A percentile compares a stretch with the other conserved stretches of the same genome.
These are phyloP conservation scores for Cercospora janseana DNA, from an alignment of 2,329 filamentous ascomycete species.

Conservation along the genomic window DNA sequence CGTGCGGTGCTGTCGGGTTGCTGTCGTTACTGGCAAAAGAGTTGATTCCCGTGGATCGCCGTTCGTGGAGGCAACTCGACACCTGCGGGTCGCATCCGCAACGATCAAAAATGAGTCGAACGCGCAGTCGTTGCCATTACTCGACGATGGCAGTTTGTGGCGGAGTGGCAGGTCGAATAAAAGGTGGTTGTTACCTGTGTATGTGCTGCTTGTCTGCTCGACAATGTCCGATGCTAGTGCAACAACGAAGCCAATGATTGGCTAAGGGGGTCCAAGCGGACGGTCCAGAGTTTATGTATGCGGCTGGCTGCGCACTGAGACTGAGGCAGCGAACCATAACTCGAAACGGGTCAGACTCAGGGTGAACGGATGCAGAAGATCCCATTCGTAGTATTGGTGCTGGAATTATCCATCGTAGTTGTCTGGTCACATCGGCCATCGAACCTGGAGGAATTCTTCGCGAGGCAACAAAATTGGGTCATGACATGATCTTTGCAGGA, in stretches of 20 bases:
- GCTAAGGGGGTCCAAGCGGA: too few species aligned
- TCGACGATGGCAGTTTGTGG: neutral
- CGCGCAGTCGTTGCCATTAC: constrained; percentile 4
- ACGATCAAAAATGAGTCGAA: constrained; percentile 6
- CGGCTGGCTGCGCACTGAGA: too few species aligned
- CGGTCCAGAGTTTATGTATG: too few species aligned
- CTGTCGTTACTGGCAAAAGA: constrained; percentile 7
- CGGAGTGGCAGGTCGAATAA: neutral
- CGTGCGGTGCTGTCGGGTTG: neutral
- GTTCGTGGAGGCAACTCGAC: neutral
- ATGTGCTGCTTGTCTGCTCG: constrained; percentile 1
- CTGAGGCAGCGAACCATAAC: too few species aligned
- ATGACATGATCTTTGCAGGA: too few species aligned
- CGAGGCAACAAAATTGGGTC: too few species aligned
- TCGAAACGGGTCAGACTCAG: too few species aligned
- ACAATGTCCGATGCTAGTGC: neutral
- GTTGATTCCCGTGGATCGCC: constrained; percentile 7
- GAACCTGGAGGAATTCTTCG: too few species aligned
- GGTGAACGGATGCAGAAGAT: too few species aligned
- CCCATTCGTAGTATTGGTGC: too few species aligned
- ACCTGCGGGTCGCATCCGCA: neutral
- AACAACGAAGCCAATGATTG: neutral
- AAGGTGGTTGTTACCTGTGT: neutral
- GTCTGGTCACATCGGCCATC: too few species aligned
- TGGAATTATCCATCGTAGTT: too few species aligned